Base-by-base conservation (phyloP, 2,329 filamentous ascomycete species). In the Dactylonectria macrodidyma region DNA sequence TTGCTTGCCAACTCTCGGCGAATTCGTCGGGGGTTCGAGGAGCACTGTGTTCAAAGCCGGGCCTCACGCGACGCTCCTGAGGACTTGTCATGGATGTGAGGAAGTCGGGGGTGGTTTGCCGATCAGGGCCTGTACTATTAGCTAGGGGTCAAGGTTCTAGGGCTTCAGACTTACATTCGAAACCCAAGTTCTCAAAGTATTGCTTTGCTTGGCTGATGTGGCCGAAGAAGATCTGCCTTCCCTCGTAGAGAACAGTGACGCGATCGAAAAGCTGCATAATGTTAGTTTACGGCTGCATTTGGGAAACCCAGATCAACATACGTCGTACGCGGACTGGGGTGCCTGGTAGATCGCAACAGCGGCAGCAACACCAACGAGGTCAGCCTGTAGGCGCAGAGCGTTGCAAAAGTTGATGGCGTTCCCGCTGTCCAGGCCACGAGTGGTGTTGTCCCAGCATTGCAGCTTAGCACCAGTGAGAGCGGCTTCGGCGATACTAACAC, bases 401-500 rank as follows among this genome's bases (percentile, higher is more conserved):
- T 66, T 59, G 5, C 72, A 78, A 55, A 78, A 78, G 12, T 76
- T 75, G 30, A 78, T 70, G 0, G 76, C 76, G 10, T 74, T 78
- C 1, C 70, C 75, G 22, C 77, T 78, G 16, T 79, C 78, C 12
- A 80, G 24, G 0, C 78, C 78, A 0, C 78, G 59, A 0, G 78
- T 80, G 0, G 75, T 76, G 2, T 80, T 80, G 10, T 80, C 78
- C 78, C 78, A 80, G 44, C 78, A 79, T 48, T 77, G 76, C 7
- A 78, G 19, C 54, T 75, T 77, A 0, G 75, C 74, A 0, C 75
- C 73, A 0, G 73, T 77, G 0, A 77, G 74, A 0, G 74, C 70
- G 0, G 92, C 93, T 78, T 95, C 93, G 0, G 92, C 92, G 70
- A 95, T 94, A 36, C 90, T 91, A 8, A 94, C 92, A 73, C 93